Evolutionary conservation across 768 basidiomycete genomes (phyloP).

Genomic region (Fistulinella prunicolor): DNA sequence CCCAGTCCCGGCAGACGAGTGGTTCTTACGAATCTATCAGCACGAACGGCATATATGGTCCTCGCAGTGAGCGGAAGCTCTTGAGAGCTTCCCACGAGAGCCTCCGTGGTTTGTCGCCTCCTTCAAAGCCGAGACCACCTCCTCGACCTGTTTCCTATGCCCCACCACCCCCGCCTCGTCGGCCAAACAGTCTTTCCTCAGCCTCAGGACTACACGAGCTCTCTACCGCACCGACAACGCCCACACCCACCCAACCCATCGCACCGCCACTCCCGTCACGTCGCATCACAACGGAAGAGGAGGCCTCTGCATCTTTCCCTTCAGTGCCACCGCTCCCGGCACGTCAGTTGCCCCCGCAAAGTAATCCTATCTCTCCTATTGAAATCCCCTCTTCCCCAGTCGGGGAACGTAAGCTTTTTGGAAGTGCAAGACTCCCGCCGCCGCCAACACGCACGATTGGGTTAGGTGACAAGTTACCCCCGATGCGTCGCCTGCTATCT

Average conservation of each 20-base stretch:
- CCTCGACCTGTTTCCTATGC: constrained; percentile 17
- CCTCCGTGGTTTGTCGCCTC: constrained; percentile 4
- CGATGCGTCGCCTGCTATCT: constrained; percentile 46
- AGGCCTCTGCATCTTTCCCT: not conserved
- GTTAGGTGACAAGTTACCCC: constrained; percentile 66
- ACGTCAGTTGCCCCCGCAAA: constrained; percentile 24
- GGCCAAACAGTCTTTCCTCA: constrained; percentile 3
- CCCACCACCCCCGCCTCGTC: constrained; percentile 24
- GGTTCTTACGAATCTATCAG: constrained; percentile 1
- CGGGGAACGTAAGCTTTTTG: constrained; percentile 26
- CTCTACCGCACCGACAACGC: not conserved
- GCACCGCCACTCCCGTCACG: constrained; percentile 44
- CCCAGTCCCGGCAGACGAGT: constrained; percentile 6
- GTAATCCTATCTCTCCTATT: not conserved
- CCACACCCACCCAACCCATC: constrained; percentile 18
- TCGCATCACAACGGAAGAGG: constrained; percentile 12
- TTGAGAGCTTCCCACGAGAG: constrained; percentile 27
- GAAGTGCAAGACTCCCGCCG: constrained; percentile 51
- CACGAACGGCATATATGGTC: not conserved
- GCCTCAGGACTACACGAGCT: not conserved
- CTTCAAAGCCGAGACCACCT: constrained; percentile 21
- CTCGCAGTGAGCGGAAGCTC: constrained; percentile 5
- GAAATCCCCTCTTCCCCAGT: constrained; percentile 20
- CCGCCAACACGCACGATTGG: constrained; percentile 75
- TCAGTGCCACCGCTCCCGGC: constrained; percentile 35